Base-by-base conservation (phyloP, 2,329 filamentous ascomycete genomes). In the Seiridium cupressi region DNA sequence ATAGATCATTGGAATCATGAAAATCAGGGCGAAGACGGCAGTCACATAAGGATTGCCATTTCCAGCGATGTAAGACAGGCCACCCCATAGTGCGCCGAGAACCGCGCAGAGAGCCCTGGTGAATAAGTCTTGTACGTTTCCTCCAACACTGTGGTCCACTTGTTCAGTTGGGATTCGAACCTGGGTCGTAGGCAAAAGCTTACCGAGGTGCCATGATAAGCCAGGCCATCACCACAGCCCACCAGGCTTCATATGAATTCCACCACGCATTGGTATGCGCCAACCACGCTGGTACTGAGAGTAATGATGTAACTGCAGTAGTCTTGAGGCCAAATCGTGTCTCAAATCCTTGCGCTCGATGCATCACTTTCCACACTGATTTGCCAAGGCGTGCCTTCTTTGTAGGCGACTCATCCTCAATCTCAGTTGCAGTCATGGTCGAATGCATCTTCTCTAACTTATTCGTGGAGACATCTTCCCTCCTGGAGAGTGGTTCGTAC, bases 1-100 rank as follows among this genome's bases (percentile, higher is more conserved):
- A 61, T 84, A 84, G 9, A 85, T 72, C 83, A 85, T 85, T 0
- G 84, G 84, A n/a, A 83, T 65, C 81, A 86, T 84, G 65, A 80
- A 87, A 5, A 86, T 73, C 3, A 76, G 74, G 11, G 83, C 79
- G 69, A 87, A 86, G 0, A 77, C 78, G 3, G 79, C 82, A 70
- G 85, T 79, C 2, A 86, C 77, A 64, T 80, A 84, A 0, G 82
- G 81, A 64, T 81, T 85, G 5, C 83, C 83, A 47, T 79, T 64
- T 3, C 77, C 78, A 10, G 81, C 82, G 5, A 76, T 78, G 66
- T 80, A 83, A 0, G 81, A 77, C 44, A 84, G 68, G 7, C 79
- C 84, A 5, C 79, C 81, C 84, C 84, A 87, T 1, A 81, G 66
- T 26, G 83, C 81, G 11, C 84, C 84, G 4, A 86, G 69, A 11